Conservation (phyloP, 1,284 basidiomycete species). For the Ganoderma sinense region DNA sequence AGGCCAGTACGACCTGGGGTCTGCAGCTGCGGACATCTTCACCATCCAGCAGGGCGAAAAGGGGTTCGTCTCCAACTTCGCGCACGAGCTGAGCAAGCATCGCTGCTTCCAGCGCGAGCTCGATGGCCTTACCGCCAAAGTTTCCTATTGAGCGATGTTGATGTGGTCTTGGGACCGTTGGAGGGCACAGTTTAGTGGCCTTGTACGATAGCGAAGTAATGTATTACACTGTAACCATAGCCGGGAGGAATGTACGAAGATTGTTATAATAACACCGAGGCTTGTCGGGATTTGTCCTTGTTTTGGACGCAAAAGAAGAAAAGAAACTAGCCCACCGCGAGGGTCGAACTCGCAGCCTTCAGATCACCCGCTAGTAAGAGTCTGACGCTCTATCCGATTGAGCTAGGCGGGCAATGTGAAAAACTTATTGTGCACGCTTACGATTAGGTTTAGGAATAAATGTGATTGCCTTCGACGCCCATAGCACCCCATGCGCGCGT, state of each 20-base stretch:
- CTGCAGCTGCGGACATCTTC: conserved; percentile 49
- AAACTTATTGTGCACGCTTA: no score
- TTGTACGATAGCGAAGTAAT: background rate
- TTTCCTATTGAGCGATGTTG: conserved; percentile 56
- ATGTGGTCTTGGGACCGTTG: background rate
- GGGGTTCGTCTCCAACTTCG: conserved; percentile 66
- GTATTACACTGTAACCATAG: background rate
- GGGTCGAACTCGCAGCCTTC: conserved; percentile 93
- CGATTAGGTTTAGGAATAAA: background rate
- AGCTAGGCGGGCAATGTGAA: conserved; percentile 74
- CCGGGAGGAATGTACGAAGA: background rate
- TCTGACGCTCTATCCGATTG: conserved; percentile 91
- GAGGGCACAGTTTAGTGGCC: background rate
- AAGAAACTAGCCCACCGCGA: conserved; percentile 79
- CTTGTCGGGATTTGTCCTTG: no score
- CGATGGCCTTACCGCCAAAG: conserved; percentile 58
- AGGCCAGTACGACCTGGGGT: conserved; percentile 52
- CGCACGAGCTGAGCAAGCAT: conserved; percentile 69
- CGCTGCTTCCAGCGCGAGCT: conserved; percentile 67
- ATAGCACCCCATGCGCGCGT: no score
- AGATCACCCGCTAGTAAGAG: conserved; percentile 59
- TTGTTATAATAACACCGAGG: no score
- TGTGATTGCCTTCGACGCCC: no score
- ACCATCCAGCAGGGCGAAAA: conserved; percentile 53
- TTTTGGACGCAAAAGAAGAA: background rate